A percentile compares a stretch with the other conserved stretches of the same genome.
Evolutionary conservation across 176 grass and related monocot genomes (phyloP).

Genomic region (Saccharum officinarum): DNA sequence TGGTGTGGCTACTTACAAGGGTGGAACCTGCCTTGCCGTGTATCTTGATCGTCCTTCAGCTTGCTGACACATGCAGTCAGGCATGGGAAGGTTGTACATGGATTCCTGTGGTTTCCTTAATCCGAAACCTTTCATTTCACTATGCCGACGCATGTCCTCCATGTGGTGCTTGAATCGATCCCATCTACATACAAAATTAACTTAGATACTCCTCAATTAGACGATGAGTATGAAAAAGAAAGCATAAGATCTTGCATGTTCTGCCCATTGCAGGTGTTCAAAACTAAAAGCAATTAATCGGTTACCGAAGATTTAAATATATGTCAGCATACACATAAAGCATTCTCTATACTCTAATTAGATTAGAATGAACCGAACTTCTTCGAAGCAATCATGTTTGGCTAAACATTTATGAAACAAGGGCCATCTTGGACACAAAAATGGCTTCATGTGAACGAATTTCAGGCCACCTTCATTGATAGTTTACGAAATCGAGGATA

Average conservation of each 20-base stretch:
- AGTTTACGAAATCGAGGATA: neutral
- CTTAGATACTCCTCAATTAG: neutral
- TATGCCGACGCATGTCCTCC: constrained; percentile 71
- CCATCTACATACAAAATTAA: constrained; percentile 54
- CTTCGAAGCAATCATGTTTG: neutral
- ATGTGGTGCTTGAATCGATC: constrained; percentile 75
- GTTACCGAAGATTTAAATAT: neutral
- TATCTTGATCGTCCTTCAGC: constrained; percentile 34
- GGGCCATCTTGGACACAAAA: neutral
- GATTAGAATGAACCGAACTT: neutral
- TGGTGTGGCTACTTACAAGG: constrained; percentile 35
- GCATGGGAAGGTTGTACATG: constrained; percentile 79
- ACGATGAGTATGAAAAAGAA: neutral
- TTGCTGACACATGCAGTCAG: constrained; percentile 84
- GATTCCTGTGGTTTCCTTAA: constrained; percentile 65
- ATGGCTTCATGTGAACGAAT: neutral
- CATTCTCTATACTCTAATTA: neutral
- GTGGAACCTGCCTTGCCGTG: neutral
- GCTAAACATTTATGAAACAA: neutral
- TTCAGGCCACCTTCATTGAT: neutral
- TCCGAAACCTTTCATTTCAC: constrained; percentile 61
- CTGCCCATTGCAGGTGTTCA: neutral
- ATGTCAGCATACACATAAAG: neutral
- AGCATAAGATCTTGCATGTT: neutral
- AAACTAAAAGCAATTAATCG: neutral